Evolutionary conservation across 2,329 filamentous ascomycete genomes (phyloP).

Genomic region (Curvularia lunata): DNA sequence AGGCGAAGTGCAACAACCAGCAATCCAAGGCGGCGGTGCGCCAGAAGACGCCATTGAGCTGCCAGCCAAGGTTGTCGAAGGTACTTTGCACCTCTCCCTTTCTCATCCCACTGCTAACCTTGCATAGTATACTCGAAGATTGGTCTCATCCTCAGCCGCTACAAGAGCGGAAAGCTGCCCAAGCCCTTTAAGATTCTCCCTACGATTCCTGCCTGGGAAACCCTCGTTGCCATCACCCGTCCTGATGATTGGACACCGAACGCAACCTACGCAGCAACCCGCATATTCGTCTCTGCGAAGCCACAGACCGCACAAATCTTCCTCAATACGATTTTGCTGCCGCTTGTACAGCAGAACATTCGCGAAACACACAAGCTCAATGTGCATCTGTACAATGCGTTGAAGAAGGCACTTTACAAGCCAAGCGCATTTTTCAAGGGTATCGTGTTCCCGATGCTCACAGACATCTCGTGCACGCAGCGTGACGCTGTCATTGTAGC

Average conservation of each 20-base stretch:
- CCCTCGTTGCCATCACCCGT: conserved; percentile 81
- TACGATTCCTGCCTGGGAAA: conserved; percentile 89
- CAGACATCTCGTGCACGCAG: conserved; percentile 84
- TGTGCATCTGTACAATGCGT: conserved; percentile 89
- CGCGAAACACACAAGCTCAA: conserved; percentile 94
- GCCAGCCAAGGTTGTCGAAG: conserved; percentile 86
- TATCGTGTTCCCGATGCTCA: conserved; percentile 87
- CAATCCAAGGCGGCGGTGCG: conserved; percentile 61
- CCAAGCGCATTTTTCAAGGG: conserved; percentile 97
- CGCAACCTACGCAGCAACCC: conserved; percentile 85
- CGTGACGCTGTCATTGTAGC: conserved; percentile 92
- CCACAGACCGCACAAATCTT: conserved; percentile 82
- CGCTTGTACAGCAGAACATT: conserved; percentile 92
- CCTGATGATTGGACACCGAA: conserved; percentile 81
- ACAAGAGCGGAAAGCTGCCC: conserved; percentile 94
- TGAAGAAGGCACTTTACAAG: conserved; percentile 94
- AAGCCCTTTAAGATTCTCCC: conserved; percentile 98
- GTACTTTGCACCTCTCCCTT: conserved; percentile 11
- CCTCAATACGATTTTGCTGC: conserved; percentile 83
- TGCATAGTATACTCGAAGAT: conserved; percentile 82
- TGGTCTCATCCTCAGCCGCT: conserved; percentile 85
- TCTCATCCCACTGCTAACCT: conserved; percentile 13
- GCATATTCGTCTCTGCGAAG: conserved; percentile 87
- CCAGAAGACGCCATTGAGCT: conserved; percentile 84
- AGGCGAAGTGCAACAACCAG: conserved; percentile 51